Conservation (phyloP, 2,329 filamentous ascomycete species). For the Hypomyces perniciosus region DNA sequence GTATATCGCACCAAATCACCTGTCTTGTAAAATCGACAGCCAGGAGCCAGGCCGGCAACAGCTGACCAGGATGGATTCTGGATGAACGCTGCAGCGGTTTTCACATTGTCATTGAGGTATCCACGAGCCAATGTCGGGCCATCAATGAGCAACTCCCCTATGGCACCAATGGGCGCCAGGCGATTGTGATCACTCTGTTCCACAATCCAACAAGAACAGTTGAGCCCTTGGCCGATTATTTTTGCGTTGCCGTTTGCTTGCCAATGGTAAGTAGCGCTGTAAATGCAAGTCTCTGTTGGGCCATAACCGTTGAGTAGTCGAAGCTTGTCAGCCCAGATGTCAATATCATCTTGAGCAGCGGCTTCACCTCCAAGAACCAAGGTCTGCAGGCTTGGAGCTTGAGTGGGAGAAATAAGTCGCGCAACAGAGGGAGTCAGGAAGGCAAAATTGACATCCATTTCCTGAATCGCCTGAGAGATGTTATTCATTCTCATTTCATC, state of each 20-base stretch:
- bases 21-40: slow-evolving; percentile 1
- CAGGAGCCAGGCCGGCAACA: no score
- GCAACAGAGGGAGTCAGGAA: slow-evolving; percentile 13
- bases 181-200: neutral
- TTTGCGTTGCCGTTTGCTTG: slow-evolving; percentile 25
- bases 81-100: slow-evolving; percentile 38
- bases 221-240: slow-evolving; percentile 31
- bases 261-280: neutral
- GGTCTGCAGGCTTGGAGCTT: neutral
- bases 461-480: slow-evolving; percentile 9
- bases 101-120: slow-evolving; percentile 40
- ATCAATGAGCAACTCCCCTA: slow-evolving; percentile 29
- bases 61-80: neutral
- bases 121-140: slow-evolving; percentile 41
- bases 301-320: slow-evolving; percentile 13
- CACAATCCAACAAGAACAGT: slow-evolving; percentile 24
- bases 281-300: slow-evolving; percentile 7
- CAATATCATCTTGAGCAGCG: neutral
- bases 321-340: neutral
- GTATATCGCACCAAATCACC: slow-evolving; percentile 7
- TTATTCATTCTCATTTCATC: slow-evolving; percentile 12
- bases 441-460: slow-evolving; percentile 4
- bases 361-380: slow-evolving; percentile 1
- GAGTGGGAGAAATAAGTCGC: neutral
- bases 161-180: slow-evolving; percentile 21